Percentiles rank a stretch among this genome's conserved stretches.
Conservation (phyloP, 1,284 basidiomycete genomes). For the Sporisorium exsertum region DNA sequence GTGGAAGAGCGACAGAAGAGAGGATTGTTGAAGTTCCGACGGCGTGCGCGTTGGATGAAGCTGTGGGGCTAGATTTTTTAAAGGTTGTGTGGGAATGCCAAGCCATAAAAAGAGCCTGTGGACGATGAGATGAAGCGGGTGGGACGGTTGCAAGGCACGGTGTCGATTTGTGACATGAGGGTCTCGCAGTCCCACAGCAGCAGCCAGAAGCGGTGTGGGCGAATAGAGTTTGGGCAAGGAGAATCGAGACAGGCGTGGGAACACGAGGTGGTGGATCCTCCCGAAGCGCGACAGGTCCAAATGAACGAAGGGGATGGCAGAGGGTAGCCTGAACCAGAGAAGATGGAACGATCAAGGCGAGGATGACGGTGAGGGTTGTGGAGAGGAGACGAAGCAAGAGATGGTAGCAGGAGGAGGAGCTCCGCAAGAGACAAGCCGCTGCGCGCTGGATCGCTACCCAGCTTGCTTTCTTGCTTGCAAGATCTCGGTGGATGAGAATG, state of each 20-base stretch:
- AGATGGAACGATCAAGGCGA: not conserved
- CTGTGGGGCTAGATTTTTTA: not conserved
- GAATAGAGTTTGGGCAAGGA: not conserved
- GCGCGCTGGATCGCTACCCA: not conserved
- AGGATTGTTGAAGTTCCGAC: not conserved
- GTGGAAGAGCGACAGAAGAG: not conserved
- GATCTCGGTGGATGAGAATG: not conserved
- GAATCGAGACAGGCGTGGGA: not conserved
- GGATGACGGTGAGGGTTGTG: not conserved
- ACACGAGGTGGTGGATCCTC: not conserved
- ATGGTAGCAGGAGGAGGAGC: not conserved
- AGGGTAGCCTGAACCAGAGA: too few species aligned
- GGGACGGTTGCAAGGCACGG: slow-evolving; percentile 5
- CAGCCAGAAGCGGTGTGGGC: not conserved
- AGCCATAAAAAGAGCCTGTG: not conserved
- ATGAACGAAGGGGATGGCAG: not conserved
- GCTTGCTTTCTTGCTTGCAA: not conserved
- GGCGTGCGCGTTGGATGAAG: not conserved
- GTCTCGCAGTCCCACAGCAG: not conserved
- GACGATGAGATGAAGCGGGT: not conserved
- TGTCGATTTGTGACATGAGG: not conserved
- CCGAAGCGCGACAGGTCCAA: not conserved
- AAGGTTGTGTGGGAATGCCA: slow-evolving; percentile 2
- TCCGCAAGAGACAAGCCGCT: not conserved
- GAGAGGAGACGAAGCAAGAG: not conserved